Evolutionary conservation across 2,329 filamentous ascomycete species (phyloP), one percentile per base, ranked within the genome.

Genomic region (Fusarium keratoplasticum): DNA sequence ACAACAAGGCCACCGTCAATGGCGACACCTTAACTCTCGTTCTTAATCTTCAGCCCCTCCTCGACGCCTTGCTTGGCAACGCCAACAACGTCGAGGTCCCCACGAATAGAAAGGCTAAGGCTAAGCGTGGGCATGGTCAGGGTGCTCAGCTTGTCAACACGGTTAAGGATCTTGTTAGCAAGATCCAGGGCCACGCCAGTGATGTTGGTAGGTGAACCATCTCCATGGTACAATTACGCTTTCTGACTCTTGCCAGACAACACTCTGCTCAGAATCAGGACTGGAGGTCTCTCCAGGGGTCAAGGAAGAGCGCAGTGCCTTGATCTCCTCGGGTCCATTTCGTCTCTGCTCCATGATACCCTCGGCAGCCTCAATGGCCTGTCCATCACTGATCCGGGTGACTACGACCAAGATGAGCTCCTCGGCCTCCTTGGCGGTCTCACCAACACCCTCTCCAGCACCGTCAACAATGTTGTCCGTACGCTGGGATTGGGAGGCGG

Each of bases 181-280:
- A n/a, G 1, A 18, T 38, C 35, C 35, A 29, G 22, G 22, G 14
- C 2, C 33, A 35, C 14, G n/a, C 5, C 9, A 27, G 11, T 9
- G 4, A 1, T 22, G 3, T 58, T 25, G 33, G 54, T 58, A 36
- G 10, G 54, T 38, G 9, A 29, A 4, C 10, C n/a, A 16, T 33
- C 10, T 20, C 11, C 0, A 8, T 4, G 22, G 7, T 1, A 8
- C 9, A 52, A 6, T 38, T 9, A 0, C 10, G 3, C 4, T 38
- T 29, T 58, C 54, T 57, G 6, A 57, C 31, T 10, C 33, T 29
- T 27, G 4, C 8, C 3, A 58, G 55, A 40, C 7, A 14, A 20
- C 11, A 54, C 8, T 9, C 27, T 54, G 1, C 10, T 14, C 27
- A 5, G n/a, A 29, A 20, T 31, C 13, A 20, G 6, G 13, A 20